phyloP scores from a whole-genome alignment of 2,329 filamentous ascomycete genomes.

The Fusarium begoniae region DNA sequence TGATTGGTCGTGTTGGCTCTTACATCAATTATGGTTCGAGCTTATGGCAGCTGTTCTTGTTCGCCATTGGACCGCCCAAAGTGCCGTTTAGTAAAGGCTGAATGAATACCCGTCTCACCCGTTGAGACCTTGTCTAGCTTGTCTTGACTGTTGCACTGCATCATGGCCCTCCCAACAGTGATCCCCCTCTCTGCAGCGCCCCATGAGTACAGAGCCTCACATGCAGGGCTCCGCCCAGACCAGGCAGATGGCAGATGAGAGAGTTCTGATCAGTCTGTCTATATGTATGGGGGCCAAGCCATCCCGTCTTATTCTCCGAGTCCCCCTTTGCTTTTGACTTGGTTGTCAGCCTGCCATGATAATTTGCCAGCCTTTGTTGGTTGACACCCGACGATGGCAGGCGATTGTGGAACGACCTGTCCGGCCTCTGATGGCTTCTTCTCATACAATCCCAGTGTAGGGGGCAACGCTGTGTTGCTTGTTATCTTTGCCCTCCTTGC shows the following conservation, averaged over 20 bases:
- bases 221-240: slow-evolving; percentile 32
- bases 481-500: slow-evolving; percentile 52
- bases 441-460: slow-evolving; percentile 48
- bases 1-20: slow-evolving; percentile 24
- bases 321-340: slow-evolving; percentile 14
- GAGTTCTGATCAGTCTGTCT: slow-evolving; percentile 13
- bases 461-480: slow-evolving; percentile 54
- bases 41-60: slow-evolving; percentile 29
- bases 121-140: slow-evolving; percentile 26
- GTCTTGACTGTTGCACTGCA: slow-evolving; percentile 31
- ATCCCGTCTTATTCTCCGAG: slow-evolving; percentile 24
- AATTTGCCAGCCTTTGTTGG: slow-evolving; percentile 25
- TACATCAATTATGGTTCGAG: slow-evolving; percentile 13
- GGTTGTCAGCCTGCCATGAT: slow-evolving; percentile 40
- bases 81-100: slow-evolving; percentile 9
- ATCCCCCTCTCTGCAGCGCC: slow-evolving; percentile 24
- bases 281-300: slow-evolving; percentile 42
- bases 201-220: slow-evolving; percentile 40
- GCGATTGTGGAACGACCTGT: slow-evolving; percentile 49
- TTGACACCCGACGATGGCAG: slow-evolving; percentile 46
- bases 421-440: slow-evolving; percentile 51
- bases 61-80: slow-evolving; percentile 19
- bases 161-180: slow-evolving; percentile 32
- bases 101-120: slow-evolving; percentile 23
- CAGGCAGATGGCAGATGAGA: slow-evolving; percentile 19